These are phyloP conservation scores for Leccinum fuscescens DNA, from an alignment of 1,284 basidiomycete species.

Conservation along the genomic window DNA sequence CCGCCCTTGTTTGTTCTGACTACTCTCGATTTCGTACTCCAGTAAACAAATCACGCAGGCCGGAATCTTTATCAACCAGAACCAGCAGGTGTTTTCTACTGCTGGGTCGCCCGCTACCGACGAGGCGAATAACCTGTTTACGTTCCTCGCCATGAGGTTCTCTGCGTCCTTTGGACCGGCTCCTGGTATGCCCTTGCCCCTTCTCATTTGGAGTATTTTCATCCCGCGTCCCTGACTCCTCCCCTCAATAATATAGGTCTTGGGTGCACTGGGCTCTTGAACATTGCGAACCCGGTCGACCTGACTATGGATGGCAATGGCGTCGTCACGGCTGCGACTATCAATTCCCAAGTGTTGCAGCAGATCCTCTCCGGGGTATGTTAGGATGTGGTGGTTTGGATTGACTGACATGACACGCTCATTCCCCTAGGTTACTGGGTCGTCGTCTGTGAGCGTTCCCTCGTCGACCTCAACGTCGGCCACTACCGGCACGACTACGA, in stretches of 20 bases:
- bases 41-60: constrained; percentile 25
- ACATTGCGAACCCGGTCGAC: constrained; percentile 22
- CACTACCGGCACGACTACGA: neutral
- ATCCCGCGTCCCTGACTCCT: neutral
- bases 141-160: constrained; percentile 30
- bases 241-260: constrained; percentile 14
- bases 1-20: neutral
- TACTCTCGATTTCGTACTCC: neutral
- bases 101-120: constrained; percentile 20
- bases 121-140: constrained; percentile 24
- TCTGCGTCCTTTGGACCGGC: constrained; percentile 23
- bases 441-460: neutral
- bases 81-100: constrained; percentile 20
- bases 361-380: constrained; percentile 20
- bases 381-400: neutral
- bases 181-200: constrained; percentile 16
- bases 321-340: constrained; percentile 25
- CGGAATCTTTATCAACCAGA: constrained; percentile 26
- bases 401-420: constrained; percentile 1
- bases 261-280: constrained; percentile 20
- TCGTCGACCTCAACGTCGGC: neutral
- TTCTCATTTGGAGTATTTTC: neutral
- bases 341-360: constrained; percentile 22
- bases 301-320: constrained; percentile 28
- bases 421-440: neutral